A percentile compares a stretch with the other conserved stretches of the same genome.
Conservation (phyloP, 2,329 filamentous ascomycete species). For the Raffaelea arxii region DNA sequence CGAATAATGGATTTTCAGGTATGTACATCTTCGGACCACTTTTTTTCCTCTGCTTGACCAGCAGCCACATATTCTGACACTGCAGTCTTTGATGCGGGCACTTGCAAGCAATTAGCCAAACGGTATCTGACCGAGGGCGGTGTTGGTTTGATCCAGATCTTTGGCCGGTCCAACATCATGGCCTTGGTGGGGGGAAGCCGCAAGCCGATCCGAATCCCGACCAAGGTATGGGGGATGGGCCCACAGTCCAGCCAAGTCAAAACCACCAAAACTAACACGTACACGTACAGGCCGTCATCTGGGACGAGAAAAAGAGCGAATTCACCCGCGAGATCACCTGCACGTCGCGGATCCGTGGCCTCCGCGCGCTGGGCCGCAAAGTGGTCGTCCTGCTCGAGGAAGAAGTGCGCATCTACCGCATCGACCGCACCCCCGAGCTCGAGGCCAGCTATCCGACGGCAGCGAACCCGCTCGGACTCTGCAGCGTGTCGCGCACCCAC, state of each 20-base stretch:
- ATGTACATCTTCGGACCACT: too few species aligned
- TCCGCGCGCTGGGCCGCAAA: conserved; percentile 65
- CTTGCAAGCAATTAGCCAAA: conserved; percentile 56
- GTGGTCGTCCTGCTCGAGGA: conserved; percentile 68
- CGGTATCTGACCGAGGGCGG: conserved; percentile 66
- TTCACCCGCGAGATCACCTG: conserved; percentile 69
- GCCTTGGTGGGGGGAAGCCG: conserved; percentile 83
- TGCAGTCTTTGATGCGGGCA: conserved; percentile 62
- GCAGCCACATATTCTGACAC: not conserved
- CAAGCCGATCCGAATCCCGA: conserved; percentile 75
- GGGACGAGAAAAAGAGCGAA: conserved; percentile 77
- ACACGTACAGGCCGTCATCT: conserved; percentile 61
- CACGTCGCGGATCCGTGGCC: conserved; percentile 68
- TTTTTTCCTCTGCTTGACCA: not conserved
- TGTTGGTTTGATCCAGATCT: conserved; percentile 75
- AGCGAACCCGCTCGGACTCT: conserved; percentile 73
- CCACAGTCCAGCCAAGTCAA: conserved; percentile 1
- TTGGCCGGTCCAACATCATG: conserved; percentile 77
- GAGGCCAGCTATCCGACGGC: conserved; percentile 74
- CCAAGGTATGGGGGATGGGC: conserved; percentile 48
- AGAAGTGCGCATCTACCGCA: conserved; percentile 71
- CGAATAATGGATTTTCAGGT: conserved; percentile 13
- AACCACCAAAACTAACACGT: not conserved
- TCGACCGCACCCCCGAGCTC: conserved; percentile 61
- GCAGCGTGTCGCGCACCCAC: conserved; percentile 62